Evolutionary conservation across 129 eudicot species (phyloP).

Genomic region (Kitagawia praeruptora): DNA sequence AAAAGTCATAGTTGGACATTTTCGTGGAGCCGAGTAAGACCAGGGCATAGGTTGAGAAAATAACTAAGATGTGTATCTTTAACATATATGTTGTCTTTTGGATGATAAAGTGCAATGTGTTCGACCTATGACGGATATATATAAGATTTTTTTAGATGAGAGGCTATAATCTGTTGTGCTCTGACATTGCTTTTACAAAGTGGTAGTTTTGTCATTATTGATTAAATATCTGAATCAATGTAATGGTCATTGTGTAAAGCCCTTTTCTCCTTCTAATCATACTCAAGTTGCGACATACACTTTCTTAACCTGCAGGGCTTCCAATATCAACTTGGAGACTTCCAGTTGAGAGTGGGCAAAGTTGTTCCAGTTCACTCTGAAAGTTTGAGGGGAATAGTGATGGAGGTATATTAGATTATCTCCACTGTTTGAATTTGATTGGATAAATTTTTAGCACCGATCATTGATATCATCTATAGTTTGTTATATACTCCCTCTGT

Average conservation of each 20-base stretch:
- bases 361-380: conserved; percentile 70
- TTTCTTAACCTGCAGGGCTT: conserved; percentile 40
- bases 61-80: not conserved
- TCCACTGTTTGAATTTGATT: not conserved
- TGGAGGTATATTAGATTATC: conserved; percentile 56
- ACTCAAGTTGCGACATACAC: not conserved
- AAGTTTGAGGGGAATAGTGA: conserved; percentile 76
- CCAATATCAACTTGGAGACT: conserved; percentile 95
- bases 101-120: not conserved
- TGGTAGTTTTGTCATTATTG: not conserved
- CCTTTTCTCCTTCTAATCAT: not conserved
- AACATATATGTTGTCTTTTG: not conserved
- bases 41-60: not conserved
- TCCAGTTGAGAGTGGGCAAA: conserved; percentile 85
- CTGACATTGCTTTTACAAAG: not conserved
- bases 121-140: not conserved
- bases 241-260: not conserved
- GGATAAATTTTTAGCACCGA: not conserved
- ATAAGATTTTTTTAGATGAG: not conserved
- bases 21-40: not conserved
- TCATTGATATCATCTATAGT: not conserved
- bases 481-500: not conserved
- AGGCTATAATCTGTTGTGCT: not conserved
- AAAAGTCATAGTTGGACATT: not conserved
- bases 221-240: not conserved